Conservation (phyloP, 345 rosid species). For the Trapa bicornis region DNA sequence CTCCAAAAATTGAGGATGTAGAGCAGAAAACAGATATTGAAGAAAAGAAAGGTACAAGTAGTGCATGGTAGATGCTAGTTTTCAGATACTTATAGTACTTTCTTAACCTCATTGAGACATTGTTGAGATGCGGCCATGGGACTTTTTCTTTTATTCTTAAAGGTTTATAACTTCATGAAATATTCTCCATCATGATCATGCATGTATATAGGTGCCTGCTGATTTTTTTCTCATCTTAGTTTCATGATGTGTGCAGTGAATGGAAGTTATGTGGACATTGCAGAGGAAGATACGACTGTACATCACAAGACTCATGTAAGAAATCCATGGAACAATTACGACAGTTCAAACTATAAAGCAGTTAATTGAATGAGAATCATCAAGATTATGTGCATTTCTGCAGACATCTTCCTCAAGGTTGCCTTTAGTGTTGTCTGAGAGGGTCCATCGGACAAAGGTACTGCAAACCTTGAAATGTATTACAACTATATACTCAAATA, state of each 20-base stretch:
- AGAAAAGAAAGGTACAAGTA: constrained; percentile 32
- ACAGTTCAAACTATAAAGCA: constrained; percentile 6
- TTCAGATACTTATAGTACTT: background rate
- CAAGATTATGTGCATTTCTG: constrained; percentile 14
- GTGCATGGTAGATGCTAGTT: background rate
- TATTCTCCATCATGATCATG: too few species aligned
- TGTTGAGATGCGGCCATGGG: background rate
- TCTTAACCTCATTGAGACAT: background rate
- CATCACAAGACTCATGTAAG: constrained; percentile 47
- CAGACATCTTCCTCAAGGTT: constrained; percentile 63
- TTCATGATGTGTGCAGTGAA: constrained; percentile 28
- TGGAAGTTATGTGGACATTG: constrained; percentile 25
- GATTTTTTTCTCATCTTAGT: background rate
- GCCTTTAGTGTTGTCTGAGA: constrained; percentile 87
- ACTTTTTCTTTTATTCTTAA: background rate
- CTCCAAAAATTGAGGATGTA: constrained; percentile 19
- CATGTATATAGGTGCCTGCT: background rate
- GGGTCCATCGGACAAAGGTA: constrained; percentile 78
- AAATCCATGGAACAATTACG: constrained; percentile 3
- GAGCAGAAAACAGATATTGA: constrained; percentile 16
- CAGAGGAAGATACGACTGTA: constrained; percentile 46
- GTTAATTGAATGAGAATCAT: constrained; percentile 9
- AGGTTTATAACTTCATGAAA: background rate
- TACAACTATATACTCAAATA: background rate
- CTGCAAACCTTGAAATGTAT: background rate